Conservation (phyloP, 1,139 yeast genomes). For the Saccharomyces hybrid region DNA sequence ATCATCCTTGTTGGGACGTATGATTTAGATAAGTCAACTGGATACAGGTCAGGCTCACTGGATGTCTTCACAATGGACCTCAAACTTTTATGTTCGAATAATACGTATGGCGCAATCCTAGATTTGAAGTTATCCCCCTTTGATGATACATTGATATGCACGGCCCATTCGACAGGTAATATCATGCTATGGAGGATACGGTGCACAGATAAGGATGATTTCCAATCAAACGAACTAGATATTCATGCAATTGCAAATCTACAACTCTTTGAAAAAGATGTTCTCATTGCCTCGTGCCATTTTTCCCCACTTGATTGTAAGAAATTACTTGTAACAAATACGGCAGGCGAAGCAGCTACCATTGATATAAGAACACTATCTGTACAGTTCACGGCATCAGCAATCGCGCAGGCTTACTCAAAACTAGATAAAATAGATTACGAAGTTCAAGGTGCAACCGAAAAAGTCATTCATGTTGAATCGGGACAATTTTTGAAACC, state of each 20-base stretch:
- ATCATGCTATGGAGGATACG: constrained; percentile 51
- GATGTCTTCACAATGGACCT: constrained; percentile 45
- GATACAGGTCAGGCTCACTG: constrained; percentile 61
- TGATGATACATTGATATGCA: constrained; percentile 41
- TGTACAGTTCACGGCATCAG: constrained; percentile 1
- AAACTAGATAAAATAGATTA: constrained; percentile 7
- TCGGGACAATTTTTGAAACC: constrained; percentile 12
- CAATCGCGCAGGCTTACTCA: constrained; percentile 1
- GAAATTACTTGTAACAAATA: constrained; percentile 44
- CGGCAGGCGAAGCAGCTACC: constrained; percentile 45
- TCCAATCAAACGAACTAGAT: constrained; percentile 13
- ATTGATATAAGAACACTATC: constrained; percentile 15
- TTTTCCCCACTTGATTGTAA: constrained; percentile 41
- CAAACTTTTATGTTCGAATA: constrained; percentile 24
- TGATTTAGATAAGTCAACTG: constrained; percentile 51
- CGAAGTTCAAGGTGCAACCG: constrained; percentile 19
- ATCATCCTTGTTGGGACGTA: constrained; percentile 69
- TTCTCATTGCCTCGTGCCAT: constrained; percentile 58
- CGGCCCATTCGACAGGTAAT: constrained; percentile 79
- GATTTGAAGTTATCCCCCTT: constrained; percentile 63
- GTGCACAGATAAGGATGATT: constrained; percentile 9
- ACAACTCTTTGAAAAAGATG: constrained; percentile 41
- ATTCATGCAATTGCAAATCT: constrained; percentile 22
- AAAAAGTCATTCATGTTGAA: constrained; percentile 7
- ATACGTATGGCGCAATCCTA: constrained; percentile 57